Base-by-base conservation (phyloP, 2,329 filamentous ascomycete species). In the Aspergillus ibericus region DNA sequence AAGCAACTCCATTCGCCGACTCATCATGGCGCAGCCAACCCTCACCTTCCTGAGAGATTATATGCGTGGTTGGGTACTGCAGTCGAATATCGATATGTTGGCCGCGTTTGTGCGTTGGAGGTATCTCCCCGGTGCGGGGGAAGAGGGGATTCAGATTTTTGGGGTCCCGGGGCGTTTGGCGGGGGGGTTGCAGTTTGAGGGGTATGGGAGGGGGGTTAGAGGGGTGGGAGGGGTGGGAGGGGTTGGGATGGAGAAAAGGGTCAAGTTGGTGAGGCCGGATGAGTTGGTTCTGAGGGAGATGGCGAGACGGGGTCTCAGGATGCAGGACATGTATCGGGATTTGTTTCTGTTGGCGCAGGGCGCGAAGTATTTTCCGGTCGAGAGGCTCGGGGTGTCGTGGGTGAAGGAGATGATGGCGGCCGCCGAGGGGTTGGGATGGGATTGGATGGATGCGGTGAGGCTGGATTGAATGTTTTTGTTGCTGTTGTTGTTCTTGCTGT, bases 1-100 rank as follows among this genome's bases (percentile, higher is more conserved):
- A 9, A 75, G 78, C 2, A 78, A 78, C 44, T 77, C 78, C 29
- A 74, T 89, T 52, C 75, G 84, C 38, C 78, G 84, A 32, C 73
- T 89, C 27, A 77, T 91, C 57, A 72, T 91, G 42, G 85, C 83
- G 13, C 86, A 89, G 66, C 79, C 78, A 22, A 78, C 74, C 71
- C 73, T 89, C 16, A 80, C 77, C 6, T 74, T 79, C n/a, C 76
- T 91, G 4, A 87, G 82, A 78, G 76, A 83, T 46, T 75, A 88
- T 2, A 76, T 95, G 29, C 81, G 83, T 49, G 78, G 84, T 40
- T 82, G 82, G 60, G 77, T 74, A n/a, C 83, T 83, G 68, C 76
- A 77, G 13, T 78, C 73, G 4, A 63, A 78, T 1, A 53, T 77
- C 2, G 85, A 90, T 46, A 67, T 86, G 3, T 53, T 88, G n/a